Evolutionary conservation across 1,139 yeast genomes (phyloP).

Genomic region (Geotrichum carabidarum): DNA sequence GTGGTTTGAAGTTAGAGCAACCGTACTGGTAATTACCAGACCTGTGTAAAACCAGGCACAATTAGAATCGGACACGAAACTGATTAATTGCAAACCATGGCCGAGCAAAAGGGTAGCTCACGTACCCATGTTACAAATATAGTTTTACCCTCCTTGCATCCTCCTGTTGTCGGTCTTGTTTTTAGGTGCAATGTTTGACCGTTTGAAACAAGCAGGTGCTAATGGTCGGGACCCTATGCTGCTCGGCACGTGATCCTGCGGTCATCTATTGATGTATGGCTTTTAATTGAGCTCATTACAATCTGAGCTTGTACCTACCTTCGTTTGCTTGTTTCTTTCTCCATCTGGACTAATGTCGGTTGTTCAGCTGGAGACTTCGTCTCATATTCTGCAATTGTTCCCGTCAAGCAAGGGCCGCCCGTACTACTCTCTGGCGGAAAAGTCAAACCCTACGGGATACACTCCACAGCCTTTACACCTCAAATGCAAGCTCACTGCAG

Average conservation of each 20-base stretch:
- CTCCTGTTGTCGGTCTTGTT: too few relatives aligned
- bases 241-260: too few relatives aligned
- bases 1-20: neutral
- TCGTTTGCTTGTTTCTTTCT: neutral
- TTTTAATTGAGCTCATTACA: too few relatives aligned
- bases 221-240: too few relatives aligned
- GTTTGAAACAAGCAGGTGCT: too few relatives aligned
- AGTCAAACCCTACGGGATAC: slow-evolving; percentile 11
- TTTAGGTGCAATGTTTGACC: too few relatives aligned
- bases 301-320: too few relatives aligned
- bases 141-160: too few relatives aligned
- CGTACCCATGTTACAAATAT: too few relatives aligned
- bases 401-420: slow-evolving; percentile 1
- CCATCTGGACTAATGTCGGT: neutral
- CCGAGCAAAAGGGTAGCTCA: too few relatives aligned
- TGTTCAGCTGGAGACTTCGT: slow-evolving; percentile 16
- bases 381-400: slow-evolving; percentile 17
- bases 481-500: slow-evolving; percentile 1
- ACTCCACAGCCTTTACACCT: slow-evolving; percentile 7
- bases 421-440: slow-evolving; percentile 16
- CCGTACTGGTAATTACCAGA: neutral
- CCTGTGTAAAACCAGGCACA: neutral
- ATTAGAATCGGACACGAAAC: neutral
- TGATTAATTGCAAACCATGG: too few relatives aligned
- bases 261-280: too few relatives aligned